These are phyloP conservation scores for Quercus mongolica DNA, from an alignment of 306 rosid species.

Conservation along the genomic window DNA sequence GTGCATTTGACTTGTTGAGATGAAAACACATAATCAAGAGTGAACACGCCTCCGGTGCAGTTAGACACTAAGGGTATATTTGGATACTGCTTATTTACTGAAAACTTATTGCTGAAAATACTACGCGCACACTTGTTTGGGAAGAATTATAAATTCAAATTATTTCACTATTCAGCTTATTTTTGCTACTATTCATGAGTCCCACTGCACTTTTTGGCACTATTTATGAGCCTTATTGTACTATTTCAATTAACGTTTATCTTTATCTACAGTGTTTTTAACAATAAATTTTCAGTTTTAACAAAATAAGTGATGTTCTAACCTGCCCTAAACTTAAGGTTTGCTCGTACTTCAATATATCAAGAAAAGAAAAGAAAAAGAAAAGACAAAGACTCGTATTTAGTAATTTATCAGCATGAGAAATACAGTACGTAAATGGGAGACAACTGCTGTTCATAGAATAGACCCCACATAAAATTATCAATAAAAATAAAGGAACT, in stretches of 20 bases:
- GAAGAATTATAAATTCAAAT: too few relatives aligned
- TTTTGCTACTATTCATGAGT: too few relatives aligned
- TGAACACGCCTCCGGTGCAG: too few relatives aligned
- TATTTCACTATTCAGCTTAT: too few relatives aligned
- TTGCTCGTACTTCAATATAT: background rate
- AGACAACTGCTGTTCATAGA: constrained; percentile 27
- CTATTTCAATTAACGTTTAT: accelerated
- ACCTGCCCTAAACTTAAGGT: accelerated
- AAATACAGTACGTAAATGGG: background rate
- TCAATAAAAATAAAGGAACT: too few relatives aligned
- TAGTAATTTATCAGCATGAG: background rate
- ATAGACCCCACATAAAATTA: too few relatives aligned
- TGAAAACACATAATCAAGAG: too few relatives aligned
- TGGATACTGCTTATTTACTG: too few relatives aligned
- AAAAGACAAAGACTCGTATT: background rate
- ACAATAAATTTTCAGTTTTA: accelerated
- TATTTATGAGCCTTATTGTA: accelerated
- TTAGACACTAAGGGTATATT: too few relatives aligned
- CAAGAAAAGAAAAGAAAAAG: background rate
- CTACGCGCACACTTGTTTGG: too few relatives aligned
- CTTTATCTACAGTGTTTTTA: accelerated
- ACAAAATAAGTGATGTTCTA: accelerated
- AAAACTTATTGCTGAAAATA: too few relatives aligned
- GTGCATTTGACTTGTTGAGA: too few relatives aligned
- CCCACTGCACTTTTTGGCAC: accelerated